Evolutionary conservation across 306 rosid species (phyloP).

Genomic region (Luffa aegyptiaca): DNA sequence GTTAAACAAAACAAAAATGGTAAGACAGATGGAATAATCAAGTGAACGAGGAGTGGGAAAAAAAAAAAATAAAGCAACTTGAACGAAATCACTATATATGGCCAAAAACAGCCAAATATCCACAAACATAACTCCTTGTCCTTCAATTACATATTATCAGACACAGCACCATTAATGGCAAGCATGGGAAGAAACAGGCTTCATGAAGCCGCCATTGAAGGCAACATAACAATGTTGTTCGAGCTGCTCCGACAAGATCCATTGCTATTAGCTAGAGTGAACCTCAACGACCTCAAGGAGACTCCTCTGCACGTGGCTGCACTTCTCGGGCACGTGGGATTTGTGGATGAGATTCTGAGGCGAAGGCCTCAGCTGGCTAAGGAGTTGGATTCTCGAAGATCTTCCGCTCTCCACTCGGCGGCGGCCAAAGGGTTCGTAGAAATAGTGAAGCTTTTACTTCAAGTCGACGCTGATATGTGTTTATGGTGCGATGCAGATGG

Average conservation of each 20-base stretch:
- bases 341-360: conserved; percentile 12
- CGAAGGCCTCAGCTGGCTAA: conserved; percentile 17
- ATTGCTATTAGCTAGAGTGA: conserved; percentile 6
- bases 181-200: not conserved
- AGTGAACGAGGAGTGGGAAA: no score
- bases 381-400: conserved; percentile 19
- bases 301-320: conserved; percentile 24
- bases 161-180: not conserved
- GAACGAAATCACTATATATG: no score
- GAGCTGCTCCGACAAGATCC: conserved; percentile 21
- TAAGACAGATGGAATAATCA: no score
- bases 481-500: conserved; percentile 13
- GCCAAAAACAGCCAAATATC: no score
- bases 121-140: no score
- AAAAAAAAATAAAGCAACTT: no score
- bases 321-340: conserved; percentile 12
- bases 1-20: no score
- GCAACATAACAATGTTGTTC: not conserved
- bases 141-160: no score
- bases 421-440: conserved; percentile 15
- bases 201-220: not conserved
- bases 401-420: conserved; percentile 21
- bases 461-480: not conserved
- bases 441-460: conserved; percentile 3
- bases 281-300: conserved; percentile 5